Evolutionary conservation across 1,284 basidiomycete species (phyloP).

Genomic region (Heterobasidion occidentale): DNA sequence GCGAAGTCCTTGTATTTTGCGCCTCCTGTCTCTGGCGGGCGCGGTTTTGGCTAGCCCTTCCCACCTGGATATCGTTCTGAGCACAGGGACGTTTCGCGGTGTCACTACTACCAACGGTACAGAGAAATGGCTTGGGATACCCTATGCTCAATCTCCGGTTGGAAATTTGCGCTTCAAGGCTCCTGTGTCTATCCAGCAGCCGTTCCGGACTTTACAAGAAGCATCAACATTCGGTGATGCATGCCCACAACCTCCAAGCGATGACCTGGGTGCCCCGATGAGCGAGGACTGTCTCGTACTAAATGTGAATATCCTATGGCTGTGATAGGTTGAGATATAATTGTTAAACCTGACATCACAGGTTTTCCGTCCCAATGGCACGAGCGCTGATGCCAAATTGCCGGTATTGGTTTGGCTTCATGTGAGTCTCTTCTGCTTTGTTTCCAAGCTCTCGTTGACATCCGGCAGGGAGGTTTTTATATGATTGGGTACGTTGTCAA

Average conservation of each 20-base stretch:
- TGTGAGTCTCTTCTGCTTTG: conserved; percentile 3
- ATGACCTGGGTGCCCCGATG: conserved; percentile 30
- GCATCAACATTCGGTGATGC: conserved; percentile 47
- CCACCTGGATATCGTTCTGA: conserved; percentile 21
- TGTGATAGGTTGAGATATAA: background rate
- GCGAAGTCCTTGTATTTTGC: background rate
- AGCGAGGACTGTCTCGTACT: conserved; percentile 48
- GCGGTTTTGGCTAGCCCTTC: background rate
- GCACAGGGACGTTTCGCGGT: conserved; percentile 39
- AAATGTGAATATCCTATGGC: conserved; percentile 28
- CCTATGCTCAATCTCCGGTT: conserved; percentile 52
- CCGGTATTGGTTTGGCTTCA: conserved; percentile 15
- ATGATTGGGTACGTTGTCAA: background rate
- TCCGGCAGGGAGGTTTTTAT: background rate
- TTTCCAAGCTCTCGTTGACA: background rate
- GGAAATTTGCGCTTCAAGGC: conserved; percentile 48
- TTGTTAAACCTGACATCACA: background rate
- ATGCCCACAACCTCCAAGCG: conserved; percentile 40
- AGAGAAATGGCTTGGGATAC: conserved; percentile 55
- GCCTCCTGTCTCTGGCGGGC: background rate
- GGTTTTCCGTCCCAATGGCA: conserved; percentile 11
- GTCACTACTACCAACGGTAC: conserved; percentile 26
- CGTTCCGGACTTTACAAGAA: conserved; percentile 24
- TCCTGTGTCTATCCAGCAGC: conserved; percentile 39
- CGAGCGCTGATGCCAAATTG: conserved; percentile 7